phyloP scores from a whole-genome alignment of 2,329 filamentous ascomycete species.

The Epicoccum nigrum region DNA sequence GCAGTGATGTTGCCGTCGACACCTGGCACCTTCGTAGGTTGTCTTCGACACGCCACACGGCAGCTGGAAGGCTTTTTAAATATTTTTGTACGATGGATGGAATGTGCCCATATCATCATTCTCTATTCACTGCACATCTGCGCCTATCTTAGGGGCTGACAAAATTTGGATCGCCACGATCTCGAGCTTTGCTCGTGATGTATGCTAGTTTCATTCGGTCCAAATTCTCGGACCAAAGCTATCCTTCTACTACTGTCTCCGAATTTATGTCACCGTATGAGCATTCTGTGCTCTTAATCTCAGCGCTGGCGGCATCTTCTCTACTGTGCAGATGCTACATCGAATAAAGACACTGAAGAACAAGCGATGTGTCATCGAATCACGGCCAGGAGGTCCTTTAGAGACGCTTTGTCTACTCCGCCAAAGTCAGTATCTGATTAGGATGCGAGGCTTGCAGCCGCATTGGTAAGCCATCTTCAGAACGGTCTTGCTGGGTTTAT shows the following conservation, averaged over 20 bases:
- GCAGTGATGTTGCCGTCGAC: conserved; percentile 38
- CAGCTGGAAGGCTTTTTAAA: too few species aligned
- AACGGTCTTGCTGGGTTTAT: conserved; percentile 47
- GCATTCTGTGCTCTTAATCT: conserved; percentile 73
- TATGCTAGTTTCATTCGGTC: conserved; percentile 42
- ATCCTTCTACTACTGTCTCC: neutral
- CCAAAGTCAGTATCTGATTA: conserved; percentile 39
- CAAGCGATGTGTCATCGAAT: conserved; percentile 69
- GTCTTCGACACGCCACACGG: conserved; percentile 16
- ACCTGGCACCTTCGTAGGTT: conserved; percentile 43
- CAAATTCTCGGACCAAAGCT: neutral
- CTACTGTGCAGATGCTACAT: conserved; percentile 60
- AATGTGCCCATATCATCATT: conserved; percentile 74
- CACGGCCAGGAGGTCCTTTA: conserved; percentile 63
- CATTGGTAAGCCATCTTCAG: conserved; percentile 45
- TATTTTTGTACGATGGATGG: conserved; percentile 58
- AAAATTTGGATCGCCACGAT: conserved; percentile 71
- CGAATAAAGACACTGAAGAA: conserved; percentile 57
- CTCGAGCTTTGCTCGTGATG: conserved; percentile 70
- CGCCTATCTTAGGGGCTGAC: conserved; percentile 70
- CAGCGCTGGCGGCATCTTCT: conserved; percentile 71
- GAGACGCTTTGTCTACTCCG: conserved; percentile 45
- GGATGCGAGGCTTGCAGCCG: conserved; percentile 47
- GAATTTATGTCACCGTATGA: conserved; percentile 58
- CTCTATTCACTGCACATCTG: conserved; percentile 66